Conservation (phyloP, 257 asterid genomes). For the Leonotis leonurus region DNA sequence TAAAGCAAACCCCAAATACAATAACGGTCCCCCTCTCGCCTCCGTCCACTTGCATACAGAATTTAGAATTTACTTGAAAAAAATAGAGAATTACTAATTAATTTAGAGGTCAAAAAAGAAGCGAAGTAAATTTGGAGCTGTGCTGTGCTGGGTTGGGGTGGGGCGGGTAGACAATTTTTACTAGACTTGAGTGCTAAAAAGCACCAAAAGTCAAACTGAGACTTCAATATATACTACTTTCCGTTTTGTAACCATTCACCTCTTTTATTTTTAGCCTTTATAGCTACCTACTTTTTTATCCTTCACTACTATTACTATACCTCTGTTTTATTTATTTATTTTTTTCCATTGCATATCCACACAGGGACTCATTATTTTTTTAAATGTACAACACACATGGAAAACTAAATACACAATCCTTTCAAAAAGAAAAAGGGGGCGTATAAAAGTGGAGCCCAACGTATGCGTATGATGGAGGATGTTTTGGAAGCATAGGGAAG, state of each 20-base stretch:
- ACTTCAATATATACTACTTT: conserved; percentile 19
- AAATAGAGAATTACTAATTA: too few relatives aligned
- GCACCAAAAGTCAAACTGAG: conserved; percentile 25
- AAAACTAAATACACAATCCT: too few relatives aligned
- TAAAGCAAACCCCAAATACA: conserved; percentile 8
- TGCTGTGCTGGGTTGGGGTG: too few relatives aligned
- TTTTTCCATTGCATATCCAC: too few relatives aligned
- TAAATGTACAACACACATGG: too few relatives aligned
- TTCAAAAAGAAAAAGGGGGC: too few relatives aligned
- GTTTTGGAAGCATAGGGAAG: conserved; percentile 34
- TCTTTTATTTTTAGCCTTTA: neutral
- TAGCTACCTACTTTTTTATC: neutral
- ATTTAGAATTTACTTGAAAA: neutral
- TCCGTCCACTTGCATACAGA: neutral
- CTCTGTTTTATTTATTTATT: neutral
- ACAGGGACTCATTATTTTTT: too few relatives aligned
- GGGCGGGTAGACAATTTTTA: too few relatives aligned
- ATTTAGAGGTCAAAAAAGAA: too few relatives aligned
- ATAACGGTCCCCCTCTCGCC: conserved; percentile 23
- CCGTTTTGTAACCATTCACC: conserved; percentile 19
- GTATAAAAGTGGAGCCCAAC: too few relatives aligned
- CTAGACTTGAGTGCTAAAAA: neutral
- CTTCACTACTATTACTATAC: neutral
- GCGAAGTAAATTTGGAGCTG: too few relatives aligned
- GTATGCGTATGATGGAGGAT: conserved; percentile 21